Conservation (phyloP, 345 rosid genomes). For the Diplotaxis tenuifolia region DNA sequence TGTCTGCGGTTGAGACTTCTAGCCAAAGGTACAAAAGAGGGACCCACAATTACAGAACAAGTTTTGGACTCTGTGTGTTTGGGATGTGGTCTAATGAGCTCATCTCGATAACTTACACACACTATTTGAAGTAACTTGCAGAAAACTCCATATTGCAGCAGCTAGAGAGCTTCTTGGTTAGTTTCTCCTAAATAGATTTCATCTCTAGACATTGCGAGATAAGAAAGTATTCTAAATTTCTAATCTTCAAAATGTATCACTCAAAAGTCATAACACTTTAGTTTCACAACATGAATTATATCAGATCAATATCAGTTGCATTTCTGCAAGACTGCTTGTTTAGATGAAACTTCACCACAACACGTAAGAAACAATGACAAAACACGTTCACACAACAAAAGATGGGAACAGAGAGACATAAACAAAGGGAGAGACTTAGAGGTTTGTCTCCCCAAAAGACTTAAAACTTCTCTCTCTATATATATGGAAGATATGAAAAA, state of each 20-base stretch:
- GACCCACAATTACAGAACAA: constrained; percentile 22
- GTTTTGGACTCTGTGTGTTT: constrained; percentile 24
- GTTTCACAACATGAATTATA: not conserved
- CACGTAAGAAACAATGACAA: not conserved
- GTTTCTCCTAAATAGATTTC: not conserved
- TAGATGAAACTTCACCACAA: constrained; percentile 19
- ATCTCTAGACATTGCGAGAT: not conserved
- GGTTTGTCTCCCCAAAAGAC: constrained; percentile 15
- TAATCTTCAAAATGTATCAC: not conserved
- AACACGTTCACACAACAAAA: constrained; percentile 13
- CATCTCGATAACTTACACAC: constrained; percentile 27
- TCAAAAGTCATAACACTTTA: not conserved
- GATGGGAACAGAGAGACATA: constrained; percentile 7
- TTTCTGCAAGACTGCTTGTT: not conserved
- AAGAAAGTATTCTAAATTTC: not conserved
- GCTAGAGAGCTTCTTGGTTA: not conserved
- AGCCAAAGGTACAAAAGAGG: constrained; percentile 28
- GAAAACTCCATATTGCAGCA: not conserved
- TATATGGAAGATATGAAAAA: constrained; percentile 14
- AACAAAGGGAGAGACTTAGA: constrained; percentile 26
- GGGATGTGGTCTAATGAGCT: constrained; percentile 26
- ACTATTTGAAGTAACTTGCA: constrained; percentile 22
- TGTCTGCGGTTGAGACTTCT: constrained; percentile 21
- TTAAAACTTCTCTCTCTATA: not conserved
- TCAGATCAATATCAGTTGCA: constrained; percentile 7